phyloP scores from a whole-genome alignment of 2,329 filamentous ascomycete species.

The Lithohypha guttulata region DNA sequence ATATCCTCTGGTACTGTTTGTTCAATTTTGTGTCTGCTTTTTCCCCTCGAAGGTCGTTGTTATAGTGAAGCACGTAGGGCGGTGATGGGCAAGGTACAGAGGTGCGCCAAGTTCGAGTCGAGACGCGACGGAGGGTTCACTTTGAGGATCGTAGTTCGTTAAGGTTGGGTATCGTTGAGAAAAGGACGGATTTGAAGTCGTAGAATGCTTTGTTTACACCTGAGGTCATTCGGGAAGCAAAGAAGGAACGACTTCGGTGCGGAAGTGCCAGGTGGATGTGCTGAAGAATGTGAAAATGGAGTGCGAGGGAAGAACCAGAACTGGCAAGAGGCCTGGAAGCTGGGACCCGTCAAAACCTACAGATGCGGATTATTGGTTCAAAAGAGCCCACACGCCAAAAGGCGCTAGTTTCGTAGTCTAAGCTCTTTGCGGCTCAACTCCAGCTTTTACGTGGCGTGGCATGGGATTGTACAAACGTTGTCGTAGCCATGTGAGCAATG shows the following conservation, averaged over 20 bases:
- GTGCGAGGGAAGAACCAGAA: neutral
- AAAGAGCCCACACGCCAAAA: constrained; percentile 1
- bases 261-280: constrained; percentile 6
- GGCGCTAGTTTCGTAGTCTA: too few relatives aligned
- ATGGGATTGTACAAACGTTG: neutral
- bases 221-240: constrained; percentile 9
- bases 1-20: too few relatives aligned
- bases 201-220: constrained; percentile 7
- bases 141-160: too few relatives aligned
- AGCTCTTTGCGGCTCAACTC: too few relatives aligned
- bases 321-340: neutral
- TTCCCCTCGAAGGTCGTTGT: neutral
- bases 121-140: constrained; percentile 4
- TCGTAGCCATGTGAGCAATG: too few relatives aligned
- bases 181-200: neutral
- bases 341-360: neutral
- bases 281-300: constrained; percentile 10
- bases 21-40: neutral
- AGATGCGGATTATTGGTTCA: neutral
- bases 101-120: constrained; percentile 4
- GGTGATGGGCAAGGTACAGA: constrained; percentile 6
- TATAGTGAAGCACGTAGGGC: neutral
- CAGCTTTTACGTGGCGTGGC: neutral
- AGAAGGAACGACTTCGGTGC: neutral
- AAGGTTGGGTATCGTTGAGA: neutral